Evolutionary conservation across 2,329 filamentous ascomycete genomes (phyloP), one percentile per base, ranked within the genome.

Genomic region (Dactylellina leptospora): DNA sequence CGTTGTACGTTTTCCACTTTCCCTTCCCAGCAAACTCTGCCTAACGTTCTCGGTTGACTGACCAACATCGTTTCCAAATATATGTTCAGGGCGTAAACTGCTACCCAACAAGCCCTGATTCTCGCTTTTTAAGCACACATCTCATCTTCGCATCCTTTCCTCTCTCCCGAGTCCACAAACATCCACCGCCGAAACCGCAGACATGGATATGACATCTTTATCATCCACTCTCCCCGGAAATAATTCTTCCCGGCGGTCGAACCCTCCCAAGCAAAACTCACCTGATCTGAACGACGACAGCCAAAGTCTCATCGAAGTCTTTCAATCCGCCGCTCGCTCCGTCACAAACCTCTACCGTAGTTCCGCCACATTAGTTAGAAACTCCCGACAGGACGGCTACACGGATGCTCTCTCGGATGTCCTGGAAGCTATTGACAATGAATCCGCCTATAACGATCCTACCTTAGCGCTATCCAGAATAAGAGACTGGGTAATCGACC

Each of bases 401-500:
- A 72, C 68, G 1, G 68, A 72, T 16, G 68, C 68, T 38, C 54
- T 72, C 20, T 64, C 59, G n/a, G 59, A 72, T 40, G 68, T 72
- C 20, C 59, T 72, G 13, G 68, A 72, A 47, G 68, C 59, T 20
- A 72, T 72, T 38, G 68, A 72, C 11, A 72, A 72, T 33, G 59
- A 64, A 40, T 72, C 68, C 8, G 68, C 68, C 1, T 72, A 72
- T 23, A 64, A 64, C n/a, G 68, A 72, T 38, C 68, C 68, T 25
- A 30, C 42, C 11, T 53, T 72, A 9, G 68, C 68, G 38, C 38
- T 72, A 50, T 72, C 68, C 30, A 72, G 59, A 33, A 72, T 72
- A 72, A 72, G 68, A 53, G 54, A 72, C 53, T 72, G 68, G 68
- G 68, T 72, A 6, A 72, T 72, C 47, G 68, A 72, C 51, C 45